Conservation (phyloP, 2,329 filamentous ascomycete genomes). For the Microthyrium microscopicum region DNA sequence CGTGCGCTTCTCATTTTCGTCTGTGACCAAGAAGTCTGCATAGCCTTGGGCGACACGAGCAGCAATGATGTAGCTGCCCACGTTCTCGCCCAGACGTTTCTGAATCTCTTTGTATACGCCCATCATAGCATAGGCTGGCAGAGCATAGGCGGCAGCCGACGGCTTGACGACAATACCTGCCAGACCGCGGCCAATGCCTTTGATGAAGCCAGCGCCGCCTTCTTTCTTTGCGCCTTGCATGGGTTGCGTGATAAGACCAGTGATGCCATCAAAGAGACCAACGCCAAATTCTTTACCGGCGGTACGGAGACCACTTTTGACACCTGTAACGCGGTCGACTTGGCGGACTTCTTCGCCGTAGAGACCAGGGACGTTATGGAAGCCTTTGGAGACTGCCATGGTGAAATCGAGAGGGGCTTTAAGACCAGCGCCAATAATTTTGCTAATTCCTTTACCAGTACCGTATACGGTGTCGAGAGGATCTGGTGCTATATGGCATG, state of each 20-base stretch:
- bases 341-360: constrained; percentile 73
- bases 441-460: constrained; percentile 49
- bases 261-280: constrained; percentile 66
- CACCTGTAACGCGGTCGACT: constrained; percentile 60
- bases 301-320: constrained; percentile 58
- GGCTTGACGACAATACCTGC: constrained; percentile 70
- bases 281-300: constrained; percentile 62
- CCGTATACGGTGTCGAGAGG: constrained; percentile 42
- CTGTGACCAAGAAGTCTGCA: constrained; percentile 41
- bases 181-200: constrained; percentile 69
- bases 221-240: constrained; percentile 50
- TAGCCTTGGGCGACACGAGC: constrained; percentile 61
- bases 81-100: constrained; percentile 51
- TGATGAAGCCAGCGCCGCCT: constrained; percentile 50
- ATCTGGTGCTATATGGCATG: not conserved
- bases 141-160: constrained; percentile 44
- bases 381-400: constrained; percentile 65
- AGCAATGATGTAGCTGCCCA: constrained; percentile 64
- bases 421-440: constrained; percentile 59
- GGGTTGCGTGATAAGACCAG: constrained; percentile 67
- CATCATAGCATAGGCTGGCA: constrained; percentile 71
- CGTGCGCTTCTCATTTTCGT: constrained; percentile 42
- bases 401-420: constrained; percentile 76
- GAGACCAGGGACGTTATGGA: constrained; percentile 71
- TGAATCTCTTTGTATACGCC: constrained; percentile 65